A percentile compares a stretch with the other conserved stretches of the same genome.
phyloP scores from a whole-genome alignment of 192 early-diverging fungal species.

The Backusella mclennaniae region DNA sequence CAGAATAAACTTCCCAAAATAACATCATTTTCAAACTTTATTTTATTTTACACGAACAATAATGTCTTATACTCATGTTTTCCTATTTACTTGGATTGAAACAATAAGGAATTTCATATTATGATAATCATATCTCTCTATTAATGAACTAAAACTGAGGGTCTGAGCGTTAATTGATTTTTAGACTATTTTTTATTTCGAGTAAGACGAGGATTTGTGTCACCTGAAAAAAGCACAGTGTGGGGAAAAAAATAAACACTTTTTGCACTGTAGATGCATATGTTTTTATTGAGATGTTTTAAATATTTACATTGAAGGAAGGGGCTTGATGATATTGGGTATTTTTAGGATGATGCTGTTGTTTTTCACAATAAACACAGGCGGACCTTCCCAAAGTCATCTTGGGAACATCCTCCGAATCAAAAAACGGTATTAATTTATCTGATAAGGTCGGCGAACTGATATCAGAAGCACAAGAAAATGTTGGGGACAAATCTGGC shows the following conservation, averaged over 20 bases:
- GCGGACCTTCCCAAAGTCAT: neutral
- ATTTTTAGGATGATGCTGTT: neutral
- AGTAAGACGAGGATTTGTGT: neutral
- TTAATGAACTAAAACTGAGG: neutral
- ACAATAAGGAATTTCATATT: neutral
- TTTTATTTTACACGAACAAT: too few relatives aligned
- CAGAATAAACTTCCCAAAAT: too few relatives aligned
- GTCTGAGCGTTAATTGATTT: conserved; percentile 3
- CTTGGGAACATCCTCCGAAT: neutral
- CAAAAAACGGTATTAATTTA: neutral
- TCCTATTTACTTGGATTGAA: neutral
- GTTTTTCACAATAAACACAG: neutral
- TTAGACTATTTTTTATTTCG: neutral
- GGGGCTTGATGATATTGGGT: neutral
- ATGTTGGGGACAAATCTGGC: neutral
- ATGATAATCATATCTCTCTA: neutral
- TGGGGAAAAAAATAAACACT: neutral
- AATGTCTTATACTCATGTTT: too few relatives aligned
- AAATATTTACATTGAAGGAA: neutral
- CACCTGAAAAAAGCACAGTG: neutral
- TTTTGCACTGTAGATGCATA: neutral
- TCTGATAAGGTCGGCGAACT: neutral
- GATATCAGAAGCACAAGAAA: neutral
- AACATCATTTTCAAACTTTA: too few relatives aligned
- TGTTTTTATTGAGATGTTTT: neutral